Evolutionary conservation across 2,329 filamentous ascomycete genomes (phyloP).

Genomic region (Thielaviopsis musarum): DNA sequence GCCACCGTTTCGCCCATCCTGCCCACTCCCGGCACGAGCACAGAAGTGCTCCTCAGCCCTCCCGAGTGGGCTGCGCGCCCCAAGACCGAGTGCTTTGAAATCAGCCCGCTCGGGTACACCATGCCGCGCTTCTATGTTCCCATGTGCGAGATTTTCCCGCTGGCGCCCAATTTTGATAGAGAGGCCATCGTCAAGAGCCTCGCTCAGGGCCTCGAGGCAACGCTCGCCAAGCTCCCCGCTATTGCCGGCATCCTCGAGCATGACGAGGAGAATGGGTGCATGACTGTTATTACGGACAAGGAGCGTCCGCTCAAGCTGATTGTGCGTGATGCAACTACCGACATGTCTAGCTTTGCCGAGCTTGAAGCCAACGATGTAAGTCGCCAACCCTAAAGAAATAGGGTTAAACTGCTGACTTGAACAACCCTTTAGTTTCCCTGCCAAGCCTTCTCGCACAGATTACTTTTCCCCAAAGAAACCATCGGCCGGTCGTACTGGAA

Average conservation of each 20-base stretch:
- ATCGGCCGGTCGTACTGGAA: neutral
- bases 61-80: slow-evolving; percentile 2
- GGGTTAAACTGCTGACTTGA: neutral
- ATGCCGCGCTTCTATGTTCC: slow-evolving; percentile 6
- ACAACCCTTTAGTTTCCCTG: slow-evolving; percentile 1
- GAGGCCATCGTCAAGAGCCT: neutral
- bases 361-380: slow-evolving; percentile 8
- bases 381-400: neutral
- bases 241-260: neutral
- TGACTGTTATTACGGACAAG: neutral
- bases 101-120: slow-evolving; percentile 5
- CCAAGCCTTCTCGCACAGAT: neutral
- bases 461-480: neutral
- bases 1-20: too few species aligned
- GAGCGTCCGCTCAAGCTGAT: neutral
- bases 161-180: neutral
- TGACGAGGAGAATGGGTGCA: neutral
- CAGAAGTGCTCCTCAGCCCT: neutral
- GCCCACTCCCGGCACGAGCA: too few species aligned
- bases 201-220: slow-evolving; percentile 1
- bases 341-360: slow-evolving; percentile 1
- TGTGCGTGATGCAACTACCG: neutral
- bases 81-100: neutral
- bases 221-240: neutral
- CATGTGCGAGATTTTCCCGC: slow-evolving; percentile 1